phyloP scores from a whole-genome alignment of 1,284 basidiomycete species.

The Papiliotrema laurentii region DNA sequence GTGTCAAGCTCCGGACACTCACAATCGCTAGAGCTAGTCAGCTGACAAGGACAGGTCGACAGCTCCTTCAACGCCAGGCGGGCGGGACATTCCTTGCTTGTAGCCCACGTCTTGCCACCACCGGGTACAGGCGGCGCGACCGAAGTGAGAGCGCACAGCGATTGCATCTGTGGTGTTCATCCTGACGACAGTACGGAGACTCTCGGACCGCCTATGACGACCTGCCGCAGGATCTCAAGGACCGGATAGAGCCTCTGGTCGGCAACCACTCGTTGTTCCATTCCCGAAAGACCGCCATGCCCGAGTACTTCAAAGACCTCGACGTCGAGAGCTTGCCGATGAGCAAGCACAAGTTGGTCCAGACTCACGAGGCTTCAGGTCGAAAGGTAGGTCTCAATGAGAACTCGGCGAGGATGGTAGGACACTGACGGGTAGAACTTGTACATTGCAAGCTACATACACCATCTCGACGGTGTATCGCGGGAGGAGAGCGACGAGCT shows the following conservation, averaged over 20 bases:
- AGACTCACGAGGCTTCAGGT: conserved; percentile 16
- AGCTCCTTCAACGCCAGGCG: conserved; percentile 21
- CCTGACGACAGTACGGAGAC: conserved; percentile 14
- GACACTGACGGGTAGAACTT: conserved; percentile 10
- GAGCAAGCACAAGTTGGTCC: conserved; percentile 20
- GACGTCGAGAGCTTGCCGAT: conserved; percentile 14
- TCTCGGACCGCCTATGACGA: conserved; percentile 19
- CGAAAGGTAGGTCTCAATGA: conserved; percentile 3
- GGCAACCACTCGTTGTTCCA: conserved; percentile 17
- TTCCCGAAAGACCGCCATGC: conserved; percentile 14
- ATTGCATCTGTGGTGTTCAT: neutral
- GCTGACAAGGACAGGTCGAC: conserved; percentile 7
- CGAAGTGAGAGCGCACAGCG: conserved; percentile 4
- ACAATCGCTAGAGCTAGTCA: neutral
- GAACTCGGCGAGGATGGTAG: neutral
- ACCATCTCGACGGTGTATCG: conserved; percentile 9
- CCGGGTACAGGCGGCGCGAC: conserved; percentile 14
- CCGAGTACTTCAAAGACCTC: conserved; percentile 13
- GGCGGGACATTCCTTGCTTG: conserved; percentile 15
- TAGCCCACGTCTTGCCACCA: conserved; percentile 19
- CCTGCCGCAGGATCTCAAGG: conserved; percentile 10
- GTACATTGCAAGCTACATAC: conserved; percentile 23
- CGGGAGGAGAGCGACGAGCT: conserved; percentile 16
- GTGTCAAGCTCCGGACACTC: neutral
- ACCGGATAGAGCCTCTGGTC: conserved; percentile 4